Evolutionary conservation across 495 filamentous ascomycete genomes (phyloP), one percentile per base, ranked within the genome.

Genomic region (Melanomma pulvis-pyrius): DNA sequence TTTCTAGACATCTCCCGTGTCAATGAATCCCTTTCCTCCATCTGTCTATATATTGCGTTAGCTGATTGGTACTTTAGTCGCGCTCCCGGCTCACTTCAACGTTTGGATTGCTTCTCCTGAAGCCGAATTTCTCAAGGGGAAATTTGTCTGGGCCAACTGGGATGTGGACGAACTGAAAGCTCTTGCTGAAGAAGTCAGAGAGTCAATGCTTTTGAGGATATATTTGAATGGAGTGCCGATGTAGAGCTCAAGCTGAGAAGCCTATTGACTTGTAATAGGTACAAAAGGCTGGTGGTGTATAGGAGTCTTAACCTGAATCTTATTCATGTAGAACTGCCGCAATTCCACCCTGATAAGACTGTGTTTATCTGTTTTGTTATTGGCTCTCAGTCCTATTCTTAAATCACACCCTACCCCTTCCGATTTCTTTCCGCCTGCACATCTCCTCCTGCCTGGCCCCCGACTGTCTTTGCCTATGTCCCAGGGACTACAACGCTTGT

Each of bases 81-180:
- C 74, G 19, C 70, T 82, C 5, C 75, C 80, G 0, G 78, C 72
- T 0, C 63, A 78, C 51, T 84, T 84, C 57, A 63, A 63, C 21
- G 76, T 84, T 24, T 85, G 83, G 83, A 73, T 83, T 1, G 70
- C 78, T n/a, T 79, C 78, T 34, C 67, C 73, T 1, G 79, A 84
- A 65, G 82, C 81, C 6, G 22, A 62, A 2, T 83, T 84, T 64
- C 69, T 84, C 53, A 79, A 77, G 36, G 79, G 78, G 17, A 77
- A 74, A 36, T 79, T 77, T 58, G 74, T 81, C 9, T 83, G 79
- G 78, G 74, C 76, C 22, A 82, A 83, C 65, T 84, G 82, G 82
- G 82, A 85, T 73, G 79, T 82, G 6, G 73, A 81, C 15, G 81
- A 85, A 73, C 69, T 85, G 26, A 77, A 80, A 60, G 73, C 69